These are phyloP conservation scores for Candida nitratophila DNA, from an alignment of 805 yeast species.

Conservation along the genomic window DNA sequence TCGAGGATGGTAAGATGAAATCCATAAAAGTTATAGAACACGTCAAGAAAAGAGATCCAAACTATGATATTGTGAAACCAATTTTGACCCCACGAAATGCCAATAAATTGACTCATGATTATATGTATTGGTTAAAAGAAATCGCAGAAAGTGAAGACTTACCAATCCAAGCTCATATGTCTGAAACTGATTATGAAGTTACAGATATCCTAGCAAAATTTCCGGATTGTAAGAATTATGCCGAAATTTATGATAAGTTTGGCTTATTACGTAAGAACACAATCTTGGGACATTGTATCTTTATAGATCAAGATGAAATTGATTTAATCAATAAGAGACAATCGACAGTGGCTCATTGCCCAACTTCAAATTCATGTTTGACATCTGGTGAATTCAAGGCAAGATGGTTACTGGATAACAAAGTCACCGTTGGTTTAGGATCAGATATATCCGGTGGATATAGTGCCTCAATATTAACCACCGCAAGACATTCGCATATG, in stretches of 20 bases:
- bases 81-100: constrained; percentile 92
- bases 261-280: constrained; percentile 59
- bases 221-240: constrained; percentile 62
- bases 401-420: constrained; percentile 54
- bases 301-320: constrained; percentile 60
- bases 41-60: constrained; percentile 46
- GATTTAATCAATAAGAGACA: constrained; percentile 43
- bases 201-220: constrained; percentile 65
- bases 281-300: constrained; percentile 85
- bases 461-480: constrained; percentile 54
- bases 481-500: constrained; percentile 62
- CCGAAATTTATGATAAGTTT: constrained; percentile 68
- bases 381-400: constrained; percentile 89
- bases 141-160: constrained; percentile 40
- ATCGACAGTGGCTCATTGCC: constrained; percentile 87
- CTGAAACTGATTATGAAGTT: constrained; percentile 74
- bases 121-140: constrained; percentile 58
- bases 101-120: constrained; percentile 66
- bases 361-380: constrained; percentile 80
- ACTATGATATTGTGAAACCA: constrained; percentile 51
- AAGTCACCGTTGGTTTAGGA: constrained; percentile 74
- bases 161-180: constrained; percentile 86
- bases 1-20: constrained; percentile 43
- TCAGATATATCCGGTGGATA: constrained; percentile 78
- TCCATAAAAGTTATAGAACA: constrained; percentile 54